phyloP scores from a whole-genome alignment of 73 alveolate species.

The Tetrahymena malaccensis region DNA sequence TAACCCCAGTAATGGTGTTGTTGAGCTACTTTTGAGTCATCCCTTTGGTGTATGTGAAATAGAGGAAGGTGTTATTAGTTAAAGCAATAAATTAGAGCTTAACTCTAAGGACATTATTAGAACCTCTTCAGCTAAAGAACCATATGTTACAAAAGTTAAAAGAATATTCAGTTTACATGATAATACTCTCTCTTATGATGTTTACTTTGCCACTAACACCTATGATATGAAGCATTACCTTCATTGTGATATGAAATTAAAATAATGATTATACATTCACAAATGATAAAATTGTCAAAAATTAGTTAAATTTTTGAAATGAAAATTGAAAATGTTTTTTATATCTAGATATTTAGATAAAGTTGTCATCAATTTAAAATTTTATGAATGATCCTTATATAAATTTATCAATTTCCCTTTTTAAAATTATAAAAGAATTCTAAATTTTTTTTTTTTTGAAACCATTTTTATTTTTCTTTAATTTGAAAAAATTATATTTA shows the following conservation, averaged over 20 bases:
- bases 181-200: neutral
- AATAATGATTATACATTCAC: neutral
- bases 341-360: no score
- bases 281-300: no score
- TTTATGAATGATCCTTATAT: no score
- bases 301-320: no score
- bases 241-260: neutral
- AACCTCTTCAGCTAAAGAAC: neutral
- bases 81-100: neutral
- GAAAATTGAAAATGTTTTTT: no score
- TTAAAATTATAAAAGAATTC: no score
- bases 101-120: neutral
- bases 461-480: no score
- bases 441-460: no score
- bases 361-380: no score
- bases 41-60: neutral
- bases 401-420: no score
- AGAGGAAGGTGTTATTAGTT: neutral
- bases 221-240: neutral
- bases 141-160: neutral
- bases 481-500: no score
- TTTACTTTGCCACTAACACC: neutral
- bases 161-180: neutral
- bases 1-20: neutral
- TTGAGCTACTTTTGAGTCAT: neutral